Base-by-base conservation (phyloP, 106 monocot species). In the Dendrobium nobile region DNA sequence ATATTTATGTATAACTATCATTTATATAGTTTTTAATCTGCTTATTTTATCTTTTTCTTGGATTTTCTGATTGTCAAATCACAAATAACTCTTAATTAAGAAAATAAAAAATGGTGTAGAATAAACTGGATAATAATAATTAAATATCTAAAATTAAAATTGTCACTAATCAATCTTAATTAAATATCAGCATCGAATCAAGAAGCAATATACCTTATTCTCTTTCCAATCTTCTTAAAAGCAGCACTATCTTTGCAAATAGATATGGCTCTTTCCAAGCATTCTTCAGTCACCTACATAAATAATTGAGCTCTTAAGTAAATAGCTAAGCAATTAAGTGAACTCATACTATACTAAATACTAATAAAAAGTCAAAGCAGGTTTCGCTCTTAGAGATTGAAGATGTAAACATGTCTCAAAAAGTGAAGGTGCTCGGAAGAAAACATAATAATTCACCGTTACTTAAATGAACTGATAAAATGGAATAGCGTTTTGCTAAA, bases 211-310 rank as follows among this genome's bases (percentile, higher is more conserved):
- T 77, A 98, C 97, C 97, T 94, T 80, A 94, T 98, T 85, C 73
- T 94, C 84, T 92, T 94, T 61, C 97, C 97, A 81, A 98, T 94
- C 85, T 92, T 98, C 85, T 89, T 98, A 84, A 89, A 98, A 77
- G 75, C 86, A 72, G 84, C 89, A 73, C 97, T 94, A 88, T 94
- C 97, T 83, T 89, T 98, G 85, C 97, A 98, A 43, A 88, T 75
- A 80, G 94, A 84, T 73, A 94, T 98, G 51, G 88, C 94, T 79
- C 84, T 92, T 41, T 94, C 90, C 75, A 94, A 81, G 85, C 94
- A 98, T 84, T 88, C 89, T 84, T 98, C 92, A 77, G 92, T 92
- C 11, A 91, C 88, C 97, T 98, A 76, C 67, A 85, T 80, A 54
- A 54, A 82, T 24, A 44, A 72, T 59, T 28, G 47, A 24, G 26